Conservation (phyloP, 2,329 filamentous ascomycete species). For the Xylaria arbuscula region DNA sequence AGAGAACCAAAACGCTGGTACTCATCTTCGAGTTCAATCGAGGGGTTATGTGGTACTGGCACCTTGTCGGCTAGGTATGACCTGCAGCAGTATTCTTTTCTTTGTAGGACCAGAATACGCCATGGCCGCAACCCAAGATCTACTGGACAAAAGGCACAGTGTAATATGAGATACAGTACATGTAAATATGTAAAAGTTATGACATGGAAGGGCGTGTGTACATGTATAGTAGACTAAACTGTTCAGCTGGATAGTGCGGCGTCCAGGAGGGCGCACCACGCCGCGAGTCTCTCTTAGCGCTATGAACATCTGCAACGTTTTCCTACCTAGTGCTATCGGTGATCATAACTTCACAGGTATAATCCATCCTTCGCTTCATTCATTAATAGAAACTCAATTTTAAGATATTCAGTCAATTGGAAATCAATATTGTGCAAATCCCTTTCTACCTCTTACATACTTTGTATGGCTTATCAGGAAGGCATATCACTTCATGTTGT, state of each 20-base stretch:
- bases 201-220: constrained; percentile 2
- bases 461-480: background rate
- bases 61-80: background rate
- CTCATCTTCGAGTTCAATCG: background rate
- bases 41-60: no score
- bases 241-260: constrained; percentile 3
- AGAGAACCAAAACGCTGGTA: no score
- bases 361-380: background rate
- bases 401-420: background rate
- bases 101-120: no score
- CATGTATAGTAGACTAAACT: background rate
- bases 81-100: background rate
- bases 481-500: no score
- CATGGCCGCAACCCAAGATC: background rate
- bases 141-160: background rate
- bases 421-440: background rate
- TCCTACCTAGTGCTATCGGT: constrained; percentile 2
- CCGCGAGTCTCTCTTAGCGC: background rate
- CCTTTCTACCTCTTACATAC: no score
- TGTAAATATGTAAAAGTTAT: background rate
- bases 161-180: background rate
- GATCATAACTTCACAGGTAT: constrained; percentile 23
- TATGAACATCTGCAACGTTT: background rate
- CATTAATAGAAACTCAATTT: background rate
- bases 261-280: background rate